A percentile compares a stretch with the other conserved stretches of the same genome.
Conservation (phyloP, 1,284 basidiomycete species). For the Cryptococcus floricola region DNA sequence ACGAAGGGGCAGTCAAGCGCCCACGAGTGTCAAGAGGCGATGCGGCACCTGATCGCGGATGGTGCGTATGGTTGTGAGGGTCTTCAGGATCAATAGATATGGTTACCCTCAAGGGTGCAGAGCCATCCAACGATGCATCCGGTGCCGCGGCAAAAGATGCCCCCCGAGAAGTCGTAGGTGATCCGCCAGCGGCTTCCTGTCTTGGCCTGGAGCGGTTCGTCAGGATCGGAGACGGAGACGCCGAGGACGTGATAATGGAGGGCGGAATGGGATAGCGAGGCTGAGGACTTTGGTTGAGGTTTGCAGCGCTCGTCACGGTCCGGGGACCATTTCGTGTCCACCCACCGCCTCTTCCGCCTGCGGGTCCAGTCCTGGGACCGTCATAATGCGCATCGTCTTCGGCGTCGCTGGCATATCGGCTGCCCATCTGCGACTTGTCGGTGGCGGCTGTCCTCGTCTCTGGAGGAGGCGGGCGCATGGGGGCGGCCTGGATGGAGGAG, state of each 20-base stretch:
- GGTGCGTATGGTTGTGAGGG: background rate
- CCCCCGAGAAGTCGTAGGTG: constrained; percentile 30
- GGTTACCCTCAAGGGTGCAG: constrained; percentile 14
- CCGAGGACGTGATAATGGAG: constrained; percentile 14
- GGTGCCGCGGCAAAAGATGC: constrained; percentile 4
- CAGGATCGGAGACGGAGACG: constrained; percentile 8
- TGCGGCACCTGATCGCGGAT: no score
- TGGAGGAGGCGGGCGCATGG: constrained; percentile 44
- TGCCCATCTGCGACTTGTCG: constrained; percentile 23
- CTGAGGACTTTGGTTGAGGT: background rate
- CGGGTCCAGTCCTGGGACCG: constrained; percentile 7
- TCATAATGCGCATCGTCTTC: constrained; percentile 2
- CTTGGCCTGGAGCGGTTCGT: background rate
- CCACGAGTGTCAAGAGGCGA: constrained; percentile 1
- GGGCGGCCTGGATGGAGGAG: constrained; percentile 44
- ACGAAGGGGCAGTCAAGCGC: constrained; percentile 16
- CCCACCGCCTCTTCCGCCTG: constrained; percentile 26
- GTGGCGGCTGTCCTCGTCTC: constrained; percentile 47
- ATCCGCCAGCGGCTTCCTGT: constrained; percentile 2
- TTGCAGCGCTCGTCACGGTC: background rate
- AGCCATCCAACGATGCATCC: background rate
- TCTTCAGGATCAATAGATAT: constrained; percentile 16
- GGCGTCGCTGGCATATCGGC: constrained; percentile 7
- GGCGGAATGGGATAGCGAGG: constrained; percentile 4
- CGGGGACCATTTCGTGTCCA: constrained; percentile 35